Percentiles rank a stretch among this genome's conserved stretches.
Conservation (phyloP, 2,329 filamentous ascomycete genomes). For the Penicillium janthinellum region DNA sequence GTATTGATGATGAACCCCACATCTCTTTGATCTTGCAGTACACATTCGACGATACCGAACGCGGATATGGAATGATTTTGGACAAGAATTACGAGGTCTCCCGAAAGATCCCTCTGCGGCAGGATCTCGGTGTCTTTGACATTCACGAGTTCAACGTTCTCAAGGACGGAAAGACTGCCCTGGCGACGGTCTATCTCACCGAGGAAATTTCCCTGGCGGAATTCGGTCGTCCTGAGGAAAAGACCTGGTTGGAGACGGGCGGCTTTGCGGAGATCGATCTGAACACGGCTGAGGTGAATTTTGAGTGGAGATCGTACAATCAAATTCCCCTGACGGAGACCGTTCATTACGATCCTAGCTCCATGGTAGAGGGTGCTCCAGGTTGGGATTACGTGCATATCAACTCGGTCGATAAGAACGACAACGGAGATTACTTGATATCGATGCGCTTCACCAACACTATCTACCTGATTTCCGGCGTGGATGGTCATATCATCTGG, state of each 20-base stretch:
- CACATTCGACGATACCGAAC: constrained; percentile 37
- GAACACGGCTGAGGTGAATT: constrained; percentile 32
- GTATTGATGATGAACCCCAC: constrained; percentile 47
- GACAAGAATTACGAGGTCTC: constrained; percentile 49
- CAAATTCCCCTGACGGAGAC: constrained; percentile 31
- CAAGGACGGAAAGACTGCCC: constrained; percentile 34
- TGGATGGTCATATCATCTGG: constrained; percentile 41
- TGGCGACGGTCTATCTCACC: constrained; percentile 28
- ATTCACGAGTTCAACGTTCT: constrained; percentile 45
- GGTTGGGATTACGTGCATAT: constrained; percentile 43
- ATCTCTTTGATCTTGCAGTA: constrained; percentile 47
- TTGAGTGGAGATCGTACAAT: constrained; percentile 38
- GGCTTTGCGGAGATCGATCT: constrained; percentile 40
- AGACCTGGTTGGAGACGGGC: constrained; percentile 32
- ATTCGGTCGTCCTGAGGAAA: constrained; percentile 26
- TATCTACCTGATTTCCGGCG: constrained; percentile 41
- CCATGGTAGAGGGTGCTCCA: constrained; percentile 17
- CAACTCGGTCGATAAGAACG: constrained; percentile 44
- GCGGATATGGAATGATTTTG: constrained; percentile 52
- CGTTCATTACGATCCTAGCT: constrained; percentile 20
- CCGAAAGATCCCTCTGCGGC: constrained; percentile 38
- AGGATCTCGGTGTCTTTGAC: constrained; percentile 33
- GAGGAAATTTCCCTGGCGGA: constrained; percentile 28
- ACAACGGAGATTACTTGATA: constrained; percentile 41
- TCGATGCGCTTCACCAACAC: constrained; percentile 43